Base-by-base conservation (phyloP, 306 rosid species). In the Gastrolobium bilobum region DNA sequence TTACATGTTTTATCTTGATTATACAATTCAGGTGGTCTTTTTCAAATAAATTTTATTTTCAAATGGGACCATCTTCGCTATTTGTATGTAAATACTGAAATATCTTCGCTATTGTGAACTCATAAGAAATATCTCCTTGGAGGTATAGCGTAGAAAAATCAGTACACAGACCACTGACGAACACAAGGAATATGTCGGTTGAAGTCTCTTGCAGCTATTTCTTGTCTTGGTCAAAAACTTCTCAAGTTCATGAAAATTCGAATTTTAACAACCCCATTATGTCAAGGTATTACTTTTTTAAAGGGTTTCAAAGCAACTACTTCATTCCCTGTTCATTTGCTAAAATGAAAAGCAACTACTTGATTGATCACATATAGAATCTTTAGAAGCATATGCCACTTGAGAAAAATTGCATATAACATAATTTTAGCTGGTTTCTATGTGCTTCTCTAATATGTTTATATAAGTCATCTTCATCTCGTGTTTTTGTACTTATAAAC, bases 221-320 rank as follows among this genome's bases (percentile, higher is more conserved):
- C 26, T 74, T 63, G 47, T 7, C 76, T 33, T 54, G 66, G 30
- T 82, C 89, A 71, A 79, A 77, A 52, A 62, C 76, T 81, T 69
- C 77, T 78, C 75, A 67, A 42, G n/a, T 70, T 77, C 81, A 76
- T 60, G 83, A 82, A 54, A 64, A 66, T 75, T 75, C 68, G 11
- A 74, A 73, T 54, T 54, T 81, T 65, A 80, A 34, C 63, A 84
- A 70, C 50, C 70, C 81, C 80, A 54, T 20, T 20, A 20, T 71
- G 14, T 48, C 60, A 78, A 92, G 97, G 95, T 92, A 81, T 83
- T 53, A 31, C 72, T n/a, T 31, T 33, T 10, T 15, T 72, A 13
- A 44, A 10, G 11, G 37, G 38, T 46, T 82, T 54, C 20, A 4
- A 30, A 60, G 29, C 31, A 47, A 47, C 50, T 29, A 6, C 48